Base-by-base conservation (phyloP, 371 early-diverging fungal genomes). In the Quaeritorhiza haematococci region DNA sequence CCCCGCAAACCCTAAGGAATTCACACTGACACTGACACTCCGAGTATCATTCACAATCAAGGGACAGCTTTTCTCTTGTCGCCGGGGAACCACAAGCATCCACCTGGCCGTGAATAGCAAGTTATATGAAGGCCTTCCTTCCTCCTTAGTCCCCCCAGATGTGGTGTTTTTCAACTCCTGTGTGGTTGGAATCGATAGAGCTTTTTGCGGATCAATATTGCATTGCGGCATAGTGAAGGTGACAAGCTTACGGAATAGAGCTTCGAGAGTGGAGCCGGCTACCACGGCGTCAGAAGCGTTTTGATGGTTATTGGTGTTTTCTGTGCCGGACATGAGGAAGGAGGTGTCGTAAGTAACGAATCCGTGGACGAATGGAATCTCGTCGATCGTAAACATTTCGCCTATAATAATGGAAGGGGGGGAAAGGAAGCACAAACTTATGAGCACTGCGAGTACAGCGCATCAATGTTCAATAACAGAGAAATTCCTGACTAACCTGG, bases 1-100 rank as follows among this genome's bases (percentile, higher is more conserved):
- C 8, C 90, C 90, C 28, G 86, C 82, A 71, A 84, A 87, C 1
- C 81, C 88, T 27, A 90, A 63, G 0, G 86, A 84, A 54, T 90
- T 90, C 28, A 88, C 62, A 6, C 78, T 73, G 15, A 80, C 53
- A 3, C 61, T 61, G 24, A 62, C 51, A 0, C n/a, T 59, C 57
- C 6, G 60, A 26, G n/a, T n/a, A n/a, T n/a, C n/a, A n/a, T n/a
- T n/a, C n/a, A n/a, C 55, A 19, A 52, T 69, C 0, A 70, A 50
- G 10, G 63, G 54, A 5, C 67, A 54, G 17, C 58, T 55, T 0
- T 71, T 41, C 34, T 83, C 86, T 30, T 73, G 68, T 28, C 69
- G 57, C 30, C 90, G 76, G 29, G 90, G 88, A 0, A 87, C 78
- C 7, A 86, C 66, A 72, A 88, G 64, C 83, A 88, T 83, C 58